Base-by-base conservation (phyloP, 108 stramenopile genomes). In the Conticribra guillardii region DNA sequence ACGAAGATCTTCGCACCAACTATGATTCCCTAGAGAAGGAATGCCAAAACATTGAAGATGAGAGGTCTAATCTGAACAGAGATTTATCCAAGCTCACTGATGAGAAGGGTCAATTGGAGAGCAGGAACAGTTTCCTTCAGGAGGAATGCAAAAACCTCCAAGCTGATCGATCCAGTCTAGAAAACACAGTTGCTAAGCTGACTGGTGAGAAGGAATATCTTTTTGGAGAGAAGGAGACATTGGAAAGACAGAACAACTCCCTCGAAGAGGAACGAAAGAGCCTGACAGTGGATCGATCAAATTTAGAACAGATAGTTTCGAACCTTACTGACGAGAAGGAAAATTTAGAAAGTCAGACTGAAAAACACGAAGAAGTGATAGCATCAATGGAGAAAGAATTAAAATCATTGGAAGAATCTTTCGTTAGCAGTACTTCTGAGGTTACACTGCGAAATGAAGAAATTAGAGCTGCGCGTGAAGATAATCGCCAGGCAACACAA, bases 401-500 rank as follows among this genome's bases (percentile, higher is more conserved):
- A 17, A 26, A 55, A 28, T 55, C 54, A 24, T 21, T 69, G 7
- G 24, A 60, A n/a, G 46, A 51, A 2, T 24, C 19, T 8, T 19
- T 66, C 17, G 33, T 5, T 5, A 54, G 34, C 32, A 37, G 53
- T 41, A 41, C 11, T 11, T 41, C 37, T 41, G 37, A 41, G 37
- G 5, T 5, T 41, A 41, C 5, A 11, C 11, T 41, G 37, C 5
- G 11, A 41, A 11, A 34, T 1, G 53, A 54, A 41, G 54, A 67
- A 44, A 23, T 67, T 45, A 67, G 54, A 55, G 16, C 37, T 28
- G 66, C 66, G 31, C 51, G 53, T 8, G 66, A 54, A 16, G 66
- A 54, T 2, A 54, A 67, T 21, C 41, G 53, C 15, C 51, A 46
- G 34, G 44, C 66, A 27, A 22, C 31, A 18, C 11, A 41, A 22